Conservation (phyloP, 257 asterid species). For the Solanum neorickii region DNA sequence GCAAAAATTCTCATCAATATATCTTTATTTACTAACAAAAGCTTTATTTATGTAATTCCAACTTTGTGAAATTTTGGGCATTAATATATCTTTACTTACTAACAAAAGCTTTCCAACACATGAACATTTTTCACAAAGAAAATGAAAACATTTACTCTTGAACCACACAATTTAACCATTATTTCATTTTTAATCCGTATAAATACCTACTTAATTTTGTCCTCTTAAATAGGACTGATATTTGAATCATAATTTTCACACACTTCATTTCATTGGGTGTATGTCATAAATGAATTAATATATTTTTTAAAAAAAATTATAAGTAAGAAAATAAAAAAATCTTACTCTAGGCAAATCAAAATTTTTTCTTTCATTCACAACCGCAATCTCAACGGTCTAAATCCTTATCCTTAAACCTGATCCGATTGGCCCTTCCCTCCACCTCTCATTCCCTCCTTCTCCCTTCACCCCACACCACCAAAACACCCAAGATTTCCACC, state of each 20-base stretch:
- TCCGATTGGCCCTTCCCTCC: conserved; percentile 49
- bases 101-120: neutral
- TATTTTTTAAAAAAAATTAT: neutral
- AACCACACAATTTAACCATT: neutral
- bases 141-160: neutral
- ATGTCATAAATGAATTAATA: neutral
- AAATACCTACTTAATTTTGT: neutral
- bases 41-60: neutral
- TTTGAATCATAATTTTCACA: neutral
- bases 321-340: neutral
- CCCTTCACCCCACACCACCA: conserved; percentile 27
- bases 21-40: no score
- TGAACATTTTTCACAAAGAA: neutral
- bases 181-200: neutral
- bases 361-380: neutral
- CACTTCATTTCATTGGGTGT: neutral
- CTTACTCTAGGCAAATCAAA: neutral
- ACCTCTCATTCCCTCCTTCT: conserved; percentile 48
- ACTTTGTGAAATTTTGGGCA: neutral
- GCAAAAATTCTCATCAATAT: neutral
- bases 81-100: neutral
- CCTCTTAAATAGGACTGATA: neutral
- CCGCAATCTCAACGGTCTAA: conserved; percentile 36
- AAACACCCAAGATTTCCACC: conserved; percentile 10
- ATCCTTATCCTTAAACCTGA: conserved; percentile 80